Percentiles rank a stretch among this genome's conserved stretches.
Evolutionary conservation across 805 yeast species (phyloP).

Genomic region (Sporopachydermia lactativora): DNA sequence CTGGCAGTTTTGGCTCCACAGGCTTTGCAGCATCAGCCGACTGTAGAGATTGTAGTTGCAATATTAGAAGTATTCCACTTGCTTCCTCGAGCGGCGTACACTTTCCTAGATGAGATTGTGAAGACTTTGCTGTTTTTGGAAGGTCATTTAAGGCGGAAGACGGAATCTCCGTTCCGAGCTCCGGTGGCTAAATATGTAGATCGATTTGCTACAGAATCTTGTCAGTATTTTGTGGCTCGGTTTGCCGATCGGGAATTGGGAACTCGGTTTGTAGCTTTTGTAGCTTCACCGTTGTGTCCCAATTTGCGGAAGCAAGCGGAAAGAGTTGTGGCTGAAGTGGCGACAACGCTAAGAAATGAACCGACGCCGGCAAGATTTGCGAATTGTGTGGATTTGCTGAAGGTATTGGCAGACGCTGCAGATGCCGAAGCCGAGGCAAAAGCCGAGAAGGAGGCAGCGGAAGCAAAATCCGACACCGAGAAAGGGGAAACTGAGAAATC

Average conservation of each 20-base stretch:
- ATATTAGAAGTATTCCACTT: slow-evolving; percentile 84
- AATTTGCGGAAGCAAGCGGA: slow-evolving; percentile 44
- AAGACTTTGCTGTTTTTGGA: slow-evolving; percentile 67
- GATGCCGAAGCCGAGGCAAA: slow-evolving; percentile 14
- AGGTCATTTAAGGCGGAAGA: slow-evolving; percentile 69
- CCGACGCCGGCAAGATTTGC: slow-evolving; percentile 51
- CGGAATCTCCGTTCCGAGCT: slow-evolving; percentile 77
- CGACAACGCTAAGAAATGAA: slow-evolving; percentile 34
- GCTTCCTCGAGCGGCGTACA: slow-evolving; percentile 82
- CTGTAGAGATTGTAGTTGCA: slow-evolving; percentile 78
- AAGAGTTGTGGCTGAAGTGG: slow-evolving; percentile 34
- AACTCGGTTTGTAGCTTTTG: slow-evolving; percentile 51
- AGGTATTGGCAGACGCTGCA: slow-evolving; percentile 32
- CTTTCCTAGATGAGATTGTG: slow-evolving; percentile 80
- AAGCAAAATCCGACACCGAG: background rate
- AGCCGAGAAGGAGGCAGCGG: slow-evolving; percentile 16
- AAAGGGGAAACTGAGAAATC: too few relatives aligned
- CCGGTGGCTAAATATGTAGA: slow-evolving; percentile 81
- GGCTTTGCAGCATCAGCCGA: slow-evolving; percentile 66
- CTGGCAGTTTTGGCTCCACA: slow-evolving; percentile 65
- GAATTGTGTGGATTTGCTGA: slow-evolving; percentile 54
- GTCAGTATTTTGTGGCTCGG: slow-evolving; percentile 53
- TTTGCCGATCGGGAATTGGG: slow-evolving; percentile 52
- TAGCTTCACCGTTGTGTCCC: slow-evolving; percentile 36
- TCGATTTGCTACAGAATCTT: slow-evolving; percentile 64